Base-by-base conservation (phyloP, 1,284 basidiomycete species). In the Prillingera fragicola region DNA sequence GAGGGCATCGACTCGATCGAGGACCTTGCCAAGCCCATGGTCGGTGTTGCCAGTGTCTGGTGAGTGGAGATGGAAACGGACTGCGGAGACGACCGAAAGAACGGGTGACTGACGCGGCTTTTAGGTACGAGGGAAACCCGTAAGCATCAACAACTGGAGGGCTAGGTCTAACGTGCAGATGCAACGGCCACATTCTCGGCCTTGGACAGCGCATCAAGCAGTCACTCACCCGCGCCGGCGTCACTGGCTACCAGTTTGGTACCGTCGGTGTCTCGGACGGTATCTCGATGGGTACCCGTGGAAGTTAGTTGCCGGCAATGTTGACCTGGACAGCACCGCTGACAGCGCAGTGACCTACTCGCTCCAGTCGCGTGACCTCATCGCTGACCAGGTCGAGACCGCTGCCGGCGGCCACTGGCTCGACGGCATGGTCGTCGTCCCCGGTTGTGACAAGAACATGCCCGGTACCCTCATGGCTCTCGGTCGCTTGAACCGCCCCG, bases 381-480 rank as follows among this genome's bases (percentile, higher is more conserved):
- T 98, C 57, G 94, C 94, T 48, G 94, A 97, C 72, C 82, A 85
- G 64, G 91, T 97, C 25, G 92, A 97, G 75, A 86, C 87, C 6
- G 91, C 89, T 24, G 92, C 85, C n/a, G 89, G 87, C 23, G 94
- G 91, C 7, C 94, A 98, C 71, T 95, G 91, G 81, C 80, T 97
- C n/a, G 94, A 97, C 65, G 94, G 88, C 31, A 90, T 95, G 84
- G 88, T 96, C 33, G 88, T 88, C 44, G 78, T 97, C 38, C 94
- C 94, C 27, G 91, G 91, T 26, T 96, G 91, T 67, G 91, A 96
- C 75, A 96, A 95, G 74, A 96, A 96, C 72, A 95, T 95, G 90
- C 91, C 91, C 9, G 91, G 91, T 46, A 88, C 90, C 29, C 74
- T 94, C 57, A 95, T 94, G 76, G 90, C 88, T 45, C 79, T 95